Percentiles rank a stretch among this genome's conserved stretches.
These are phyloP conservation scores for Phylloporus sp. DNA, from an alignment of 768 basidiomycete species.

Conservation along the genomic window DNA sequence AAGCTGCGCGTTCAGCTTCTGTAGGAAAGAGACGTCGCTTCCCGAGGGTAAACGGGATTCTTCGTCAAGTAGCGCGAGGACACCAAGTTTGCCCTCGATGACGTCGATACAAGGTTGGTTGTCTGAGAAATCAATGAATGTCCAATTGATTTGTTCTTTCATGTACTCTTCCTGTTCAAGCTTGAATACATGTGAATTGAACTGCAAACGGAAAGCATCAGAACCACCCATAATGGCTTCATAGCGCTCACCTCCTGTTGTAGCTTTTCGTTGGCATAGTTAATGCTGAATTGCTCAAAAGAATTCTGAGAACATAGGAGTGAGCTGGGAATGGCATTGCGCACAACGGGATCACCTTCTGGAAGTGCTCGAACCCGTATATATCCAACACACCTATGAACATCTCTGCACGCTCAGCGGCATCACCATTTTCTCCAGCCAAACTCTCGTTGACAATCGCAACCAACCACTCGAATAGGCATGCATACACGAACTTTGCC, in stretches of 20 bases:
- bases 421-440: conserved; percentile 91
- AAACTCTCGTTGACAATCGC: conserved; percentile 96
- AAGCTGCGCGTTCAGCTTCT: conserved; percentile 86
- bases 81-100: conserved; percentile 95
- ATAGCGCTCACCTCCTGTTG: conserved; percentile 81
- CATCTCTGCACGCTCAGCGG: conserved; percentile 87
- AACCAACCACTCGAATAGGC: conserved; percentile 98
- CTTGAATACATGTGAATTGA: conserved; percentile 99
- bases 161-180: conserved; percentile 99
- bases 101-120: conserved; percentile 99
- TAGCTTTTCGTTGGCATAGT: conserved; percentile 97
- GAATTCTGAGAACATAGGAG: conserved; percentile 51
- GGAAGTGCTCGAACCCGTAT: conserved; percentile 95
- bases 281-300: conserved; percentile 99
- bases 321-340: conserved; percentile 2
- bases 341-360: conserved; percentile 54
- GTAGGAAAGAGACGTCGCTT: conserved; percentile 86
- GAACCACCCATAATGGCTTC: neutral
- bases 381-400: conserved; percentile 99
- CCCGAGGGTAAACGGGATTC: conserved; percentile 95
- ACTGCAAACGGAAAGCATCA: conserved; percentile 43
- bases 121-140: conserved; percentile 98
- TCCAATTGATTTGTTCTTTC: conserved; percentile 98
- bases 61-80: conserved; percentile 91
- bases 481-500: conserved; percentile 98